Evolutionary conservation across 768 basidiomycete species (phyloP).

Genomic region (Auriscalpium orientale): DNA sequence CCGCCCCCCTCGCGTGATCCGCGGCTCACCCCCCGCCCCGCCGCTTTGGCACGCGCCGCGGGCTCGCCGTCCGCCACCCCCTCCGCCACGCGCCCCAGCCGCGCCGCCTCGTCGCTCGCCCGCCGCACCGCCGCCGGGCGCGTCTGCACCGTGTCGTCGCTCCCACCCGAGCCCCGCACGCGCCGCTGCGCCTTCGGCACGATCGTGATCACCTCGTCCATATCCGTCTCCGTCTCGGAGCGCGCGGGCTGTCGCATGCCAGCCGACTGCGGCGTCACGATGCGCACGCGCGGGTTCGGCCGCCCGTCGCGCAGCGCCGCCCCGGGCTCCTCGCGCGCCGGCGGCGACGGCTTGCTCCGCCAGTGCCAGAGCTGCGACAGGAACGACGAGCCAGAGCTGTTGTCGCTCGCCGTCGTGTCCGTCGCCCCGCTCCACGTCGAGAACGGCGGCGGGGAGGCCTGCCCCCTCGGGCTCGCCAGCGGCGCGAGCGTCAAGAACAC

Average conservation of each 20-base stretch:
- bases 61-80: background rate
- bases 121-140: background rate
- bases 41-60: background rate
- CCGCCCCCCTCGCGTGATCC: background rate
- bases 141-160: constrained; percentile 19
- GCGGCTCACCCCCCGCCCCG: background rate
- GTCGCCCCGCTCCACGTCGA: constrained; percentile 2
- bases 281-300: constrained; percentile 3
- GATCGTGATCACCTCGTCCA: constrained; percentile 68
- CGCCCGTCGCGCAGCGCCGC: background rate
- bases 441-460: background rate
- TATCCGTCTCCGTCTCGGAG: constrained; percentile 51
- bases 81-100: background rate
- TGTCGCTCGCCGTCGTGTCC: constrained; percentile 2
- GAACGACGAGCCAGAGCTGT: constrained; percentile 3
- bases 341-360: background rate
- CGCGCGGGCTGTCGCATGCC: constrained; percentile 18
- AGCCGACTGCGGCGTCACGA: constrained; percentile 1
- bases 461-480: background rate
- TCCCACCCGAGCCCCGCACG: constrained; percentile 15
- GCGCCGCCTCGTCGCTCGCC: background rate
- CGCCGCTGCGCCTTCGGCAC: constrained; percentile 43
- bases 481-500: constrained; percentile 40
- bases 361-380: constrained; percentile 11
- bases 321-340: no score